phyloP scores from a whole-genome alignment of 495 filamentous ascomycete genomes.

The Cercophora scortea region DNA sequence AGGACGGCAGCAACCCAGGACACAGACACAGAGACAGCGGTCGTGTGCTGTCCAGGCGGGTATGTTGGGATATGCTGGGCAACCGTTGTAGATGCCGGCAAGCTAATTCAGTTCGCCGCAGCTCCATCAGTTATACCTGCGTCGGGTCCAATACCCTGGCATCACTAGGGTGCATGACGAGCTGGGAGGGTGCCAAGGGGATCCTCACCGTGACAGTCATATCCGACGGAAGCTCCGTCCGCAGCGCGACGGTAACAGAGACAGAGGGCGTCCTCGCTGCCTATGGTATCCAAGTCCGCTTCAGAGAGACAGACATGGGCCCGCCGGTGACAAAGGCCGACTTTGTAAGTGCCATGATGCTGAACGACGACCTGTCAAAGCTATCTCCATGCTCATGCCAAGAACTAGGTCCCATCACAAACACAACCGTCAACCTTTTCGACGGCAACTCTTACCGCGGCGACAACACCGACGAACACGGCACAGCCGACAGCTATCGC shows the following conservation, averaged over 20 bases:
- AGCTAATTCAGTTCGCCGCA: too few relatives aligned
- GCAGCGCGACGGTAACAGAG: constrained; percentile 6
- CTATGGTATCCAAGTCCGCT: constrained; percentile 20
- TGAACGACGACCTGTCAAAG: not conserved
- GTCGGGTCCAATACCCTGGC: not conserved
- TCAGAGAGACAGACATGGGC: constrained; percentile 7
- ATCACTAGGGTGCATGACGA: constrained; percentile 16
- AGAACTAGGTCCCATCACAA: not conserved
- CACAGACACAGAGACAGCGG: constrained; percentile 14
- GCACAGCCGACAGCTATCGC: not conserved
- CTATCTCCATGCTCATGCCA: not conserved
- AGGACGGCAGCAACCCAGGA: not conserved
- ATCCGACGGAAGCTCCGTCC: not conserved
- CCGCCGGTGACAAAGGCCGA: not conserved
- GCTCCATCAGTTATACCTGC: constrained; percentile 14
- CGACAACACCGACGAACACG: not conserved
- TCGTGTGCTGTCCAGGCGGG: constrained; percentile 18
- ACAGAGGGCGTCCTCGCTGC: constrained; percentile 14
- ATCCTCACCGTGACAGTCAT: constrained; percentile 13
- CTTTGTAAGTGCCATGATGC: not conserved
- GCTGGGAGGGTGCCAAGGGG: constrained; percentile 6
- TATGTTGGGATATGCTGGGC: too few relatives aligned
- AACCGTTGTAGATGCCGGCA: too few relatives aligned
- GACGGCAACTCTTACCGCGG: not conserved
- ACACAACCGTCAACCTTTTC: too few relatives aligned